These are phyloP conservation scores for Bocquillonia castaneifolia DNA, from an alignment of 441 rosid genomes.

Conservation along the genomic window DNA sequence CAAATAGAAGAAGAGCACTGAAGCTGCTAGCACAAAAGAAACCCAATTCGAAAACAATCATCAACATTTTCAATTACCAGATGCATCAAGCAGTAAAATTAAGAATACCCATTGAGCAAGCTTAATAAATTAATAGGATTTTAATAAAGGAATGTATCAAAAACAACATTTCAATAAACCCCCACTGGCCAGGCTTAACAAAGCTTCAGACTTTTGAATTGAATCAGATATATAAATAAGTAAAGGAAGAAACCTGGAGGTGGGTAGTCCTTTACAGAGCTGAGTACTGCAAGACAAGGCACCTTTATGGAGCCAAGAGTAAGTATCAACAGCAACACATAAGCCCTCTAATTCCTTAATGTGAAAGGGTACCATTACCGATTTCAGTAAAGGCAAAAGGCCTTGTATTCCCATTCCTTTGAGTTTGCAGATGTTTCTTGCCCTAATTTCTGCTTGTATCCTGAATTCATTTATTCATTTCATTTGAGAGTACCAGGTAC, in stretches of 20 bases:
- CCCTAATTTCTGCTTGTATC: too few relatives aligned
- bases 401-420: conserved; percentile 77
- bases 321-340: conserved; percentile 77
- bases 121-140: not conserved
- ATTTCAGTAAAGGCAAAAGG: conserved; percentile 77
- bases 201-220: conserved; percentile 5
- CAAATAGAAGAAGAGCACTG: not conserved
- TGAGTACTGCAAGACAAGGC: conserved; percentile 80
- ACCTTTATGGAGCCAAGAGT: conserved; percentile 95
- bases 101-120: not conserved
- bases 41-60: not conserved
- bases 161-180: not conserved
- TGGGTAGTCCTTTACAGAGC: conserved; percentile 78
- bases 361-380: conserved; percentile 72
- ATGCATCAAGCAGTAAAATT: not conserved
- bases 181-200: conserved; percentile 19
- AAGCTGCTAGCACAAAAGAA: not conserved
- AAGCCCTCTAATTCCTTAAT: conserved; percentile 71
- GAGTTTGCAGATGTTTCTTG: too few relatives aligned
- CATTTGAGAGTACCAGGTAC: too few relatives aligned
- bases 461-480: too few relatives aligned
- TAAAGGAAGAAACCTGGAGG: conserved; percentile 44
- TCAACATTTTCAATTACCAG: not conserved
- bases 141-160: not conserved
- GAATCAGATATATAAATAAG: not conserved